Evolutionary conservation across 1,284 basidiomycete species (phyloP).

Genomic region (Apiotrichum gamsii): DNA sequence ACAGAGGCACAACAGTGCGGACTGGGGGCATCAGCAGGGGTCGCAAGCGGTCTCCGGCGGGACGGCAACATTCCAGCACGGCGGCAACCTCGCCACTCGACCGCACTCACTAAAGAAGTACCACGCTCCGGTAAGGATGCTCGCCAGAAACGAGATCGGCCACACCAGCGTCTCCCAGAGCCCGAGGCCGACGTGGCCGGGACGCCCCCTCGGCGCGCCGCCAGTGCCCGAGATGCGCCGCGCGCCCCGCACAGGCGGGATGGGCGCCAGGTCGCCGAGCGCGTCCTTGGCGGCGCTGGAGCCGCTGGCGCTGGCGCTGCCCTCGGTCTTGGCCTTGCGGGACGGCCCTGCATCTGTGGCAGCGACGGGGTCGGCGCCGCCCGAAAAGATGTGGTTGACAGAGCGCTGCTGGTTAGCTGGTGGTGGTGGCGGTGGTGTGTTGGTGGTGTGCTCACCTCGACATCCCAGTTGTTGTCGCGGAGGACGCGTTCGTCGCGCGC

Average conservation of each 20-base stretch:
- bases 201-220: background rate
- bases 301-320: no score
- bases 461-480: conserved; percentile 43
- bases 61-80: no score
- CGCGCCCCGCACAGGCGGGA: conserved; percentile 2
- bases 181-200: conserved; percentile 3
- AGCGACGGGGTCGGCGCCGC: conserved; percentile 7
- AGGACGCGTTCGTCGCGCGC: conserved; percentile 42
- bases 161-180: conserved; percentile 30
- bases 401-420: conserved; percentile 20
- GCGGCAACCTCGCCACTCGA: background rate
- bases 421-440: background rate
- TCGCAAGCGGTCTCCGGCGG: no score
- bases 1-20: conserved; percentile 41
- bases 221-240: conserved; percentile 20
- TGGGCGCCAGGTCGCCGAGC: conserved; percentile 7
- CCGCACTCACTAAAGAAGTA: conserved; percentile 42
- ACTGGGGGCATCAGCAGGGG: conserved; percentile 23
- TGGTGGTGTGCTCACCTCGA: conserved; percentile 37
- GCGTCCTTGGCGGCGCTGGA: no score
- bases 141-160: conserved; percentile 32
- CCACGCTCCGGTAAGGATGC: conserved; percentile 41
- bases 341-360: background rate
- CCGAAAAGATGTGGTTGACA: conserved; percentile 36
- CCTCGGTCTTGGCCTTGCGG: conserved; percentile 10